Evolutionary conservation across 345 rosid species (phyloP), one percentile per base, ranked within the genome.

Genomic region (Bretschneidera sinensis): DNA sequence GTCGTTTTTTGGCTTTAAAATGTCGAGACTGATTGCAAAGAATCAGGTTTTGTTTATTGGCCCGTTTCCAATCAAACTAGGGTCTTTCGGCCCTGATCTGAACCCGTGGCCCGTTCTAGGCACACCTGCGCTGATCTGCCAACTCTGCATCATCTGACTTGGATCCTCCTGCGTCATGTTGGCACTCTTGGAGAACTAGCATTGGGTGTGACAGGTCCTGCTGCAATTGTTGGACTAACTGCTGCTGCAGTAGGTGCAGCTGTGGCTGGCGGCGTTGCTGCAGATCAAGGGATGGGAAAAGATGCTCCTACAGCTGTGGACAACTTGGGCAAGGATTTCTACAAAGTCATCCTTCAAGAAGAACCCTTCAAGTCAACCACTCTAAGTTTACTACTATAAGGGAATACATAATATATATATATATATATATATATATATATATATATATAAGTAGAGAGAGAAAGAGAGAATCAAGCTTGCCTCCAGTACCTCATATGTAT

Each of bases 191-290:
- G 98, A 59, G 95, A 88, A 25, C 70, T 83, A 51, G 89, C 95
- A 4, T 52, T 85, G 15, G 95, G 98, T 0, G 71, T 63, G 2
- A 75, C 95, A 0, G 96, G 92, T 64, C 92, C 98, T 0, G 87
- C 74, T 1, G 91, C 92, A 0, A 78, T 71, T 10, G 95, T 77
- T 5, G 95, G 95, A 1, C 66, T 88, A 54, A 81, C 92, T 1
- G 80, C 80, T 0, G 91, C 94, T 22, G 96, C 98, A 1, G 84
- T 81, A 23, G 96, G 96, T 51, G 96, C 98, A 0, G 98, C 96
- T 6, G 87, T 85, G 9, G 91, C 75, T 7, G 96, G 95, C 56
- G 95, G 89, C 0, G 61, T 79, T 28, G 92, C 79, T 1, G 92
- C 87, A 17, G 91, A 86, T 43, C 78, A 73, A 63, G 92, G 78